Percentiles rank a stretch among this genome's conserved stretches.
phyloP scores from a whole-genome alignment of 805 yeast genomes.

The Yamadazyma sp. region DNA sequence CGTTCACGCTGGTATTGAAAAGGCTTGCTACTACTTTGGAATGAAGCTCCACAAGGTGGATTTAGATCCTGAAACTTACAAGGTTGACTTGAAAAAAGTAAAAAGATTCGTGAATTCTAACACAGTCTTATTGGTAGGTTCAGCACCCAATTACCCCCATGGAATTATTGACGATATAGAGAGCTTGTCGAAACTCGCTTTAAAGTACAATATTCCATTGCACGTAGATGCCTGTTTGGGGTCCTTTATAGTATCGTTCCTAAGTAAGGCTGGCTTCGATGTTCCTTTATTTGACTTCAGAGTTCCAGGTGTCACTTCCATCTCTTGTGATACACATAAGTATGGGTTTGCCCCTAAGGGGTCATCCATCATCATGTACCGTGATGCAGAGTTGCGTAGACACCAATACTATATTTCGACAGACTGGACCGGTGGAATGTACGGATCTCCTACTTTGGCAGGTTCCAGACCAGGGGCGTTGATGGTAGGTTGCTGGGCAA shows the following conservation, averaged over 20 bases:
- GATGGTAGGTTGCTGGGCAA: conserved; percentile 98
- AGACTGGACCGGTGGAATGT: conserved; percentile 93
- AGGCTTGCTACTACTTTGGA: conserved; percentile 88
- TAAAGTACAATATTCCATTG: conserved; percentile 71
- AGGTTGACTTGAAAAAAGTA: conserved; percentile 66
- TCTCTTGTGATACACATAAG: conserved; percentile 99
- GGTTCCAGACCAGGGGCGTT: conserved; percentile 97
- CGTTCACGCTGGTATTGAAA: conserved; percentile 92
- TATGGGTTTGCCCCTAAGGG: conserved; percentile 99
- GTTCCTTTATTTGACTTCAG: conserved; percentile 77
- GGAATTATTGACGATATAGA: conserved; percentile 92
- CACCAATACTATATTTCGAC: conserved; percentile 81
- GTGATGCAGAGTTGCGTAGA: conserved; percentile 62
- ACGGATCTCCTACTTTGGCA: conserved; percentile 95
- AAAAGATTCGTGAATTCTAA: conserved; percentile 66
- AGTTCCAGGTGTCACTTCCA: conserved; percentile 88
- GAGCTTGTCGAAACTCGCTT: conserved; percentile 62
- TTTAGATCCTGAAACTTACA: conserved; percentile 61
- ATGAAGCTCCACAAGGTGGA: conserved; percentile 83
- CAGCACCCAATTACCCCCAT: conserved; percentile 97
- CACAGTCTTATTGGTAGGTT: conserved; percentile 83
- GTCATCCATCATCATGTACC: conserved; percentile 87
- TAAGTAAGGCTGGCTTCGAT: conserved; percentile 51
- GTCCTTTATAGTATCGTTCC: conserved; percentile 82
- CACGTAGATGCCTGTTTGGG: conserved; percentile 98